A percentile compares a stretch with the other conserved stretches of the same genome.
These are phyloP conservation scores for Epichloe uncinata DNA, from an alignment of 2,329 filamentous ascomycete genomes.

Conservation along the genomic window DNA sequence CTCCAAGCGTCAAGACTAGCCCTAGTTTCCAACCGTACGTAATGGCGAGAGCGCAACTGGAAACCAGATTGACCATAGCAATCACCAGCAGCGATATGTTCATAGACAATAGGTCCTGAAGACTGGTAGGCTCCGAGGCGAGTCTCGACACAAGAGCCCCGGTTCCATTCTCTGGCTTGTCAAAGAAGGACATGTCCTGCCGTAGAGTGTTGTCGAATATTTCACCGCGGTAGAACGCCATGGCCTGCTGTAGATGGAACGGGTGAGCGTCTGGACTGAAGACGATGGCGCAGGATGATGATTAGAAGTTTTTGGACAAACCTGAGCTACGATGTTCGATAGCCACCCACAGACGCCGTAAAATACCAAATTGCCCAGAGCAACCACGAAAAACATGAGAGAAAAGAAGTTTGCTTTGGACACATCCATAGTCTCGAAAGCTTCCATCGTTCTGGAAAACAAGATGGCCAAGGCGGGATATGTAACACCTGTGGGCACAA, in stretches of 20 bases:
- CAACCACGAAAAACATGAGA: constrained; percentile 43
- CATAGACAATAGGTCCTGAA: constrained; percentile 36
- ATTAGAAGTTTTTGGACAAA: constrained; percentile 5
- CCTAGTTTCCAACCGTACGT: constrained; percentile 36
- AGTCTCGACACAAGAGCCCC: constrained; percentile 25
- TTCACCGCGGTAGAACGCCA: constrained; percentile 23
- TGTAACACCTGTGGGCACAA: constrained; percentile 17
- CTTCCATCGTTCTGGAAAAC: constrained; percentile 26
- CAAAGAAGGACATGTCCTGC: constrained; percentile 39
- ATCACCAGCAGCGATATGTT: constrained; percentile 34
- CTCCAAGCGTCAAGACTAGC: constrained; percentile 31
- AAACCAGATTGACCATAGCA: constrained; percentile 30
- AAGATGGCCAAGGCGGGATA: constrained; percentile 28
- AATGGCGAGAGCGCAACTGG: constrained; percentile 31
- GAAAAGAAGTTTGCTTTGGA: constrained; percentile 36
- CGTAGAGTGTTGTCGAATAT: constrained; percentile 37
- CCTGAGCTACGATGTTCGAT: constrained; percentile 24
- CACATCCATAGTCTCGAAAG: constrained; percentile 21
- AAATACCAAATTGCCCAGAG: constrained; percentile 29
- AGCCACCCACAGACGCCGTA: constrained; percentile 27
- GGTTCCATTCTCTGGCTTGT: constrained; percentile 22
- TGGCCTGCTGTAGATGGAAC: constrained; percentile 11
- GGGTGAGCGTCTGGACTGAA: neutral
- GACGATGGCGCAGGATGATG: neutral
- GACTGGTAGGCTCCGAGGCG: constrained; percentile 27